Base-by-base conservation (phyloP, 768 basidiomycete genomes). In the Suillus variegatus region DNA sequence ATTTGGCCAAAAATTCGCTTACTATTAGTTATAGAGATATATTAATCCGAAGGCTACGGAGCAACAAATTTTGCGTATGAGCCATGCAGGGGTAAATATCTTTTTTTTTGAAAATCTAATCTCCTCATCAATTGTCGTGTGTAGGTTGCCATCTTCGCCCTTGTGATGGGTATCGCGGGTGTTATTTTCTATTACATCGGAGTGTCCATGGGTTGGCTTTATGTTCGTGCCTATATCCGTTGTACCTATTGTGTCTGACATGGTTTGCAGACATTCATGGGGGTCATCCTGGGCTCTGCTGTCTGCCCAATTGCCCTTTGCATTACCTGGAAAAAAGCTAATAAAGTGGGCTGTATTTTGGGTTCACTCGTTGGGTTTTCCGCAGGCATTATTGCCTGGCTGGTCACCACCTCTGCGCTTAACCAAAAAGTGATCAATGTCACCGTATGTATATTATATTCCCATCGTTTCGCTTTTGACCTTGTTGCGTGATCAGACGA, bases 161-260 rank as follows among this genome's bases (percentile, higher is more conserved):
- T 94, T 47, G 81, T 92, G 43, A 94, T 94, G 85, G 94, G 88
- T 25, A 70, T 94, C n/a, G 88, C 91, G 0, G 94, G 94, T 0
- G 75, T 91, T 38, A 90, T 94, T 61, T 97, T 97, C 82, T 93
- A 81, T 77, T 95, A 91, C 74, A 94, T 95, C 68, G 94, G 94
- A 8, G 88, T 96, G 36, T 93, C 91, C 32, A 91, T 96, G 91
- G 94, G 94, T 25, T 96, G 94, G 93, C 88, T 96, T 63, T 95
- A 95, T 69, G 90, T 93, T 68, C 60, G 89, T 82, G 35, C 46
- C 7, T 41, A 28, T n/a, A n/a, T 49, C 35, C 6, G 12, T 25
- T 14, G 38, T n/a, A 20, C 2, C 32, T 2, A 32, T 58, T n/a
- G 40, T 35, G 55, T 9, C 44, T 62, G 60, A 58, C 51, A 36